Evolutionary conservation across 2,329 filamentous ascomycete genomes (phyloP).

Genomic region (Teratosphaeria destructans): DNA sequence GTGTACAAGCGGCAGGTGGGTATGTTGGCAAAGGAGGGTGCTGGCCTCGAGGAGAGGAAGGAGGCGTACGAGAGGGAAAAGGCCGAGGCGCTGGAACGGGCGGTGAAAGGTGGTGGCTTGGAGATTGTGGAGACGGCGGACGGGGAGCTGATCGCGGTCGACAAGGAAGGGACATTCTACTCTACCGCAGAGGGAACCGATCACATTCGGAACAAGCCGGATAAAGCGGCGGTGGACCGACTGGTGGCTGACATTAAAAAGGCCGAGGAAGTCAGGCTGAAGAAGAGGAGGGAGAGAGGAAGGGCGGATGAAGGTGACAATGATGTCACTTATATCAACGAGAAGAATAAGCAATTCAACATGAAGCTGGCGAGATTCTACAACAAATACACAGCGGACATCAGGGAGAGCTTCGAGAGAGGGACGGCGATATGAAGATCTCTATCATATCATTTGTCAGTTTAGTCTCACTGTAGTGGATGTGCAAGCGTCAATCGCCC

Average conservation of each 20-base stretch:
- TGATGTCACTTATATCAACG: conserved; percentile 98
- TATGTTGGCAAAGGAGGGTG: conserved; percentile 50
- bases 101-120: conserved; percentile 71
- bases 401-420: conserved; percentile 92
- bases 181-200: conserved; percentile 68
- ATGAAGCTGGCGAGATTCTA: conserved; percentile 93
- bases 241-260: conserved; percentile 78
- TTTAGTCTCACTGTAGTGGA: too few species aligned
- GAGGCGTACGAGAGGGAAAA: conserved; percentile 84
- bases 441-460: neutral
- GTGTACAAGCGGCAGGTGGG: conserved; percentile 86
- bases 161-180: conserved; percentile 84
- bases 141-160: conserved; percentile 87
- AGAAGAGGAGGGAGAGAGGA: conserved; percentile 74
- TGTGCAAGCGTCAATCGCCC: too few species aligned
- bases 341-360: conserved; percentile 99
- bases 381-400: conserved; percentile 96
- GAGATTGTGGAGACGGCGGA: conserved; percentile 94
- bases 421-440: conserved; percentile 73
- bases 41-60: conserved; percentile 31
- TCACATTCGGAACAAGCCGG: conserved; percentile 76
- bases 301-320: conserved; percentile 66
- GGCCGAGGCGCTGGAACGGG: conserved; percentile 70
- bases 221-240: conserved; percentile 76
- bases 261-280: conserved; percentile 75